Evolutionary conservation across 257 asterid species (phyloP), one percentile per base, ranked within the genome.

Genomic region (Solanum okadae): DNA sequence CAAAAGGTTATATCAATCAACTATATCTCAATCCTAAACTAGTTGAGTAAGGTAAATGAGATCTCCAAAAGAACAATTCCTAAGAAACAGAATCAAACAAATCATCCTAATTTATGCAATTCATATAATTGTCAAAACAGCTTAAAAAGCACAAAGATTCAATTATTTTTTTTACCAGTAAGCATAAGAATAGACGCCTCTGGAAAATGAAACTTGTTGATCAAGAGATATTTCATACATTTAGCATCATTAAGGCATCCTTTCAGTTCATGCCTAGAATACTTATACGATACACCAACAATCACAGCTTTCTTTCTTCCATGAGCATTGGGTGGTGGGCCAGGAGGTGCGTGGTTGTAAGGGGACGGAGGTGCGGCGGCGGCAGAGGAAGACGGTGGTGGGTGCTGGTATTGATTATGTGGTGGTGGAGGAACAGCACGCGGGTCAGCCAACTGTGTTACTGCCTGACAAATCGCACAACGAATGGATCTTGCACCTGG

Each of bases 211-310:
- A 97, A 97, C 95, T 92, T 94, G 88, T 94, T 95, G 42, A 92
- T 90, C 92, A 96, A 90, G 25, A 97, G 90, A 92, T 96, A 89
- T 49, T 90, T 93, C 98, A 96, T 97, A 87, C 98, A 97, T 92
- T 95, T 97, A n/a, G 98, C 98, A 90, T 97, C 99, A 78, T 97
- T 97, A 18, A 97, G 92, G 90, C 98, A 96, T 34, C 98, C 99
- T 86, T 95, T 97, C 91, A 97, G 95, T 94, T 97, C 98, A 90
- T 95, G 95, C 83, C 96, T 91, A 22, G 99, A 94, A 91, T 81
- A 91, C 86, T 83, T 91, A 87, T 97, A 97, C 87, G 98, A 93
- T 77, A 97, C 92, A 20, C 99, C 99, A 84, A 96, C 95, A 91
- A 97, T 97, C 93, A 97, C 98, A 3, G 98, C 99, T 88, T 92